A percentile compares a stretch with the other conserved stretches of the same genome.
These are phyloP conservation scores for Nemophila menziesii DNA, from an alignment of 257 asterid genomes.

Conservation along the genomic window DNA sequence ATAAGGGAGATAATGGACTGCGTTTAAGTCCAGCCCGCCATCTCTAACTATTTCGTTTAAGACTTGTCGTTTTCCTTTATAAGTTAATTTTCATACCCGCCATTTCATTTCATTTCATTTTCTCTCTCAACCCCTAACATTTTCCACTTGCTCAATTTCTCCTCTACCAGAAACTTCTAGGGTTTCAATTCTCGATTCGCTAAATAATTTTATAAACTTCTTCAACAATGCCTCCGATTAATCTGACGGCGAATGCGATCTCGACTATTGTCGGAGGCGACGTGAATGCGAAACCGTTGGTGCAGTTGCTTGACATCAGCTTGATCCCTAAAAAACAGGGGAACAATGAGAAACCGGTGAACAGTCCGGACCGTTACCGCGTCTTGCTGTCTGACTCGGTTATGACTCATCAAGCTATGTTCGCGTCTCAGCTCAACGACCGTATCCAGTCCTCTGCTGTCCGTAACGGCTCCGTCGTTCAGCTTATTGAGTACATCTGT, in stretches of 20 bases:
- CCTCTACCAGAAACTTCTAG: neutral
- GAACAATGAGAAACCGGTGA: too few relatives aligned
- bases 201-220: too few relatives aligned
- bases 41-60: neutral
- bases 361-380: slow-evolving; percentile 80
- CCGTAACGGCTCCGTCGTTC: slow-evolving; percentile 78
- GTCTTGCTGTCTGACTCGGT: slow-evolving; percentile 68
- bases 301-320: slow-evolving; percentile 85
- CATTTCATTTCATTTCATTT: neutral
- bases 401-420: slow-evolving; percentile 72
- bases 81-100: neutral
- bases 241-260: slow-evolving; percentile 63
- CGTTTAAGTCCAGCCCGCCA: neutral
- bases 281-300: slow-evolving; percentile 78
- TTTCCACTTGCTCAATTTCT: neutral
- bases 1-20: too few relatives aligned
- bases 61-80: neutral
- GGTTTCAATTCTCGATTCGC: slow-evolving; percentile 4
- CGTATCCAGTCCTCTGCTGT: slow-evolving; percentile 47
- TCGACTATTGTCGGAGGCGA: slow-evolving; percentile 70
- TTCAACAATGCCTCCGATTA: slow-evolving; percentile 40
- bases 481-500: slow-evolving; percentile 74
- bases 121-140: neutral
- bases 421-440: slow-evolving; percentile 86
- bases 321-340: slow-evolving; percentile 51